Conservation (phyloP, 1,139 yeast species). For the Meyerozyma carpophila region DNA sequence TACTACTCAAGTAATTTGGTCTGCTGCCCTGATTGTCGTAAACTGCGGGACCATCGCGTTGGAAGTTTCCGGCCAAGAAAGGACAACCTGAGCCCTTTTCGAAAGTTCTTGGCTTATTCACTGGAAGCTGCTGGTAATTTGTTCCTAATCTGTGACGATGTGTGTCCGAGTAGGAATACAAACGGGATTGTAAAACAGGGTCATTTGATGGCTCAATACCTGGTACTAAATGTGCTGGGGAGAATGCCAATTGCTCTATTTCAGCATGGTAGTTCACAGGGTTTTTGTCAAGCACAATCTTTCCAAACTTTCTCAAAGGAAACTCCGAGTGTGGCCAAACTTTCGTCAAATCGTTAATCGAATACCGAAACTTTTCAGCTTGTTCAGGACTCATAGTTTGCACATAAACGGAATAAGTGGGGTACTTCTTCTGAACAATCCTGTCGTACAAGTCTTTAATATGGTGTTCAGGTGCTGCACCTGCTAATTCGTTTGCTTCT, state of each 20-base stretch:
- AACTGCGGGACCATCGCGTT: constrained; percentile 32
- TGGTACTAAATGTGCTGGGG: constrained; percentile 56
- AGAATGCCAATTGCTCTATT: constrained; percentile 56
- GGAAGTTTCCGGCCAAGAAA: constrained; percentile 33
- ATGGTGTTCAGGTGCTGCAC: constrained; percentile 61
- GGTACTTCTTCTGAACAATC: constrained; percentile 54
- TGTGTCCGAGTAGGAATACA: constrained; percentile 56
- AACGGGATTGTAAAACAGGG: constrained; percentile 54
- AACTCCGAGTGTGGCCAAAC: constrained; percentile 56
- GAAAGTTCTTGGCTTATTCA: constrained; percentile 15
- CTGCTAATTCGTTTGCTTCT: constrained; percentile 54
- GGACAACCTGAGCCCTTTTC: constrained; percentile 19
- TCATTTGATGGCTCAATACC: constrained; percentile 57
- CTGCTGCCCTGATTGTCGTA: constrained; percentile 17
- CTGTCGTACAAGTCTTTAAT: constrained; percentile 60
- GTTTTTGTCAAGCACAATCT: constrained; percentile 48
- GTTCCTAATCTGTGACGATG: constrained; percentile 51
- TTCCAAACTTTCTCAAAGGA: constrained; percentile 57
- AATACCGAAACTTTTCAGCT: constrained; percentile 55
- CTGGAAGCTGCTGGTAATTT: constrained; percentile 27
- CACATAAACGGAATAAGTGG: constrained; percentile 60
- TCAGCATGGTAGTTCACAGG: constrained; percentile 55
- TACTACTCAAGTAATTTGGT: constrained; percentile 28
- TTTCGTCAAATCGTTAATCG: constrained; percentile 65
- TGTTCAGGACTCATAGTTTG: constrained; percentile 67